Percentiles rank a stretch among this genome's conserved stretches.
Conservation (phyloP, 352 stramenopile genomes). For the Globisporangium cylindrosporum region DNA sequence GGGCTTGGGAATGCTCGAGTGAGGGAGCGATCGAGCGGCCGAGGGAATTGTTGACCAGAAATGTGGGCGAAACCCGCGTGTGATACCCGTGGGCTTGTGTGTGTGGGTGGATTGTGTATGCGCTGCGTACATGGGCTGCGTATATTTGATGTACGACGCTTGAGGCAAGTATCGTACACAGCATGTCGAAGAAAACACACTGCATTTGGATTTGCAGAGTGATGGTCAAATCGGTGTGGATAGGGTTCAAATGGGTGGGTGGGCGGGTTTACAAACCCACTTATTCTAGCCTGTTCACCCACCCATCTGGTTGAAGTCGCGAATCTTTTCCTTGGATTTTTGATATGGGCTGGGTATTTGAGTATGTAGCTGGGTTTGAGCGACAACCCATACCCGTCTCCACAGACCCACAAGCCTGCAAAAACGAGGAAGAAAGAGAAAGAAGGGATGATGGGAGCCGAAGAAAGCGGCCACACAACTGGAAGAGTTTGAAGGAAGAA, state of each 20-base stretch:
- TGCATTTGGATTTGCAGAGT: background rate
- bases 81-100: background rate
- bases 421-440: slow-evolving; percentile 1
- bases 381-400: background rate
- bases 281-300: background rate
- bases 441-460: slow-evolving; percentile 2
- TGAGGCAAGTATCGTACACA: background rate
- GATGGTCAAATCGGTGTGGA: background rate
- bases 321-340: background rate
- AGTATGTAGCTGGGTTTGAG: background rate
- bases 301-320: background rate
- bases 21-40: background rate
- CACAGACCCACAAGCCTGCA: background rate
- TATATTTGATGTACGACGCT: background rate
- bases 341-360: background rate
- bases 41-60: background rate
- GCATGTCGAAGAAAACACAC: background rate
- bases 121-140: too few species aligned
- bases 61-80: background rate
- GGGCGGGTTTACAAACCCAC: background rate
- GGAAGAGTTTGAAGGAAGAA: slow-evolving; percentile 8
- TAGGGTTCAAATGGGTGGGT: background rate
- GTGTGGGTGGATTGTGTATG: background rate
- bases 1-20: slow-evolving; percentile 6
- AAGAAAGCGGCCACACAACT: slow-evolving; percentile 2